Base-by-base conservation (phyloP, 129 eudicot genomes). In the Lactuca sativa region DNA sequence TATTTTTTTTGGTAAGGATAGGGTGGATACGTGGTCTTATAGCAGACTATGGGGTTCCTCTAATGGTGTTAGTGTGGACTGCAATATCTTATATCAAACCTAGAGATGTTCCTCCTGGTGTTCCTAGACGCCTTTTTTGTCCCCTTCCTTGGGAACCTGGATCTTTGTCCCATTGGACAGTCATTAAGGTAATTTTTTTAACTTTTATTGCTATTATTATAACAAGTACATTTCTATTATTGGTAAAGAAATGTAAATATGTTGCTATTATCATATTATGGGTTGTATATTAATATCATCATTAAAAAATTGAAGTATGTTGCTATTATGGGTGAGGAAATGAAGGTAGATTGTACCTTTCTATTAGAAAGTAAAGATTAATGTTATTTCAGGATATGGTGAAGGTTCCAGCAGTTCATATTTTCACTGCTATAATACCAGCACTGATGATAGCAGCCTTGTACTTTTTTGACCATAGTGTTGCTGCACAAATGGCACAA, bases 401-500 rank as follows among this genome's bases (percentile, higher is more conserved):
- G 36, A 83, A 74, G 67, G 86, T 95, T 62, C 97, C 99, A 4
- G 72, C 67, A 41, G 69, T 30, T 68, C 90, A 95, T 73, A 77
- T 95, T 31, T 77, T 87, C 79, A 86, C 88, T 49, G 97, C 99
- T 60, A 12, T 83, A 36, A 71, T 95, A 65, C 97, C 99, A 67
- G 96, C 97, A 12, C 2, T 82, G 56, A 95, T 95, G 99, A 82
- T 95, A 49, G 99, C 99, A 2, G 96, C 96, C 72, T 70, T 90
- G 63, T 95, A 95, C 82, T 95, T 95, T 77, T 95, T 95, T 31
- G 99, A 95, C 75, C 99, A 95, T 66, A 90, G 97, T 73, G 99
- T 95, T 41, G 97, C 99, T 66, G 79, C 99, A 66, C 93, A 95
- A 80, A 53, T 95, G 97, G 97, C 99, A 16, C 99, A 95, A 56